Conservation (phyloP, 2,329 filamentous ascomycete species). For the Venturia asperata region DNA sequence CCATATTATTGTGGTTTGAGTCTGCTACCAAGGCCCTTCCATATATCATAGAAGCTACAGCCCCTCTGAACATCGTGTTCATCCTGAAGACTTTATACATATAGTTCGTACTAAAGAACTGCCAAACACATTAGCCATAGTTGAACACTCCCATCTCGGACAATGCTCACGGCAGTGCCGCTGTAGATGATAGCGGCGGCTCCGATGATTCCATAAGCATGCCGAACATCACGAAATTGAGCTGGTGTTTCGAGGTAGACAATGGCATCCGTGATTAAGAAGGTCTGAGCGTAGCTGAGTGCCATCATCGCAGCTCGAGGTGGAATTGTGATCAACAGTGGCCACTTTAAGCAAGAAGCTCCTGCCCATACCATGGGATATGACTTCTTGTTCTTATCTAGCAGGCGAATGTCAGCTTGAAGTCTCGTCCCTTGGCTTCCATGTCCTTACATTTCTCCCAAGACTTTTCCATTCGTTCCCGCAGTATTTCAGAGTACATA, state of each 20-base stretch:
- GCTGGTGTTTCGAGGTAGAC: conserved; percentile 14
- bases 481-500: conserved; percentile 7
- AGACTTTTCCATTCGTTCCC: background rate
- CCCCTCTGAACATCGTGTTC: conserved; percentile 13
- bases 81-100: conserved; percentile 15
- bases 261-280: conserved; percentile 14
- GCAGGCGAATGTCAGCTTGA: background rate
- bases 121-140: background rate
- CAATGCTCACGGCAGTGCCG: conserved; percentile 1
- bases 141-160: background rate
- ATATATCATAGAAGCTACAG: conserved; percentile 14
- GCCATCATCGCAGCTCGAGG: conserved; percentile 11
- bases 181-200: conserved; percentile 13
- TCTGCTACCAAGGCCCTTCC: conserved; percentile 1
- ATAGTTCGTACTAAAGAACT: conserved; percentile 8
- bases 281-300: conserved; percentile 15
- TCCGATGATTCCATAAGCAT: conserved; percentile 16
- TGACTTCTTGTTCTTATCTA: conserved; percentile 11
- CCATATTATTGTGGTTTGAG: background rate
- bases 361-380: conserved; percentile 12
- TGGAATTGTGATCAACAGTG: background rate
- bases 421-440: background rate
- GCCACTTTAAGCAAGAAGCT: conserved; percentile 8
- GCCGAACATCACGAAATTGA: background rate
- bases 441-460: conserved; percentile 14